phyloP scores from a whole-genome alignment of 331 rosid genomes.

The Rosa hybrid region DNA sequence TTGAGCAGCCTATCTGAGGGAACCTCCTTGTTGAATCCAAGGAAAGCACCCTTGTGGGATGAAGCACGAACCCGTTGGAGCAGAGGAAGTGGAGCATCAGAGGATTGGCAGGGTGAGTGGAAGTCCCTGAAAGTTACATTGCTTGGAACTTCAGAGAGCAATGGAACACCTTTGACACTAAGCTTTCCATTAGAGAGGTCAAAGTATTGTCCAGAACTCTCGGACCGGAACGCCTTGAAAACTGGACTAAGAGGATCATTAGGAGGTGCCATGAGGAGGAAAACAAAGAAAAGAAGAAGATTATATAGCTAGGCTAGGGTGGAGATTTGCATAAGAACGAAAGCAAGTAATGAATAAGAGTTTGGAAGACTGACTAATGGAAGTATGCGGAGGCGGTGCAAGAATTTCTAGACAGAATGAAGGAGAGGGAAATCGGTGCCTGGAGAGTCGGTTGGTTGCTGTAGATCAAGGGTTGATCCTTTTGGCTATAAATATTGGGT shows the following conservation, averaged over 20 bases:
- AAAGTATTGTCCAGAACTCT: slow-evolving; percentile 34
- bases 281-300: slow-evolving; percentile 3
- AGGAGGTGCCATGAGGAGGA: slow-evolving; percentile 56
- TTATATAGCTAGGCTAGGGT: not conserved
- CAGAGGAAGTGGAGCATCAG: slow-evolving; percentile 59
- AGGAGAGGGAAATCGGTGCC: no score
- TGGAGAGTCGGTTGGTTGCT: not conserved
- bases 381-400: not conserved
- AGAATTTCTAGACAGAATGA: not conserved
- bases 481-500: not conserved
- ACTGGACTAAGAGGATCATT: slow-evolving; percentile 34
- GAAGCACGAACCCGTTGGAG: slow-evolving; percentile 44
- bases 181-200: slow-evolving; percentile 54
- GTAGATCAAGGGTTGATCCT: not conserved
- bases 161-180: slow-evolving; percentile 48
- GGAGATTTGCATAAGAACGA: not conserved
- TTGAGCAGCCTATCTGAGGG: slow-evolving; percentile 62
- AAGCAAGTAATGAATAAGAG: not conserved
- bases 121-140: slow-evolving; percentile 69
- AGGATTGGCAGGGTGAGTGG: slow-evolving; percentile 34
- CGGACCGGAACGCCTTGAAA: slow-evolving; percentile 10
- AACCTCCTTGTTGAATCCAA: slow-evolving; percentile 50
- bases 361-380: not conserved
- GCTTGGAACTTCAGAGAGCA: slow-evolving; percentile 67
- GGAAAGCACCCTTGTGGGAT: slow-evolving; percentile 76